A percentile compares a stretch with the other conserved stretches of the same genome.
phyloP scores from a whole-genome alignment of 805 yeast species.

The Starmera pachycereana region DNA sequence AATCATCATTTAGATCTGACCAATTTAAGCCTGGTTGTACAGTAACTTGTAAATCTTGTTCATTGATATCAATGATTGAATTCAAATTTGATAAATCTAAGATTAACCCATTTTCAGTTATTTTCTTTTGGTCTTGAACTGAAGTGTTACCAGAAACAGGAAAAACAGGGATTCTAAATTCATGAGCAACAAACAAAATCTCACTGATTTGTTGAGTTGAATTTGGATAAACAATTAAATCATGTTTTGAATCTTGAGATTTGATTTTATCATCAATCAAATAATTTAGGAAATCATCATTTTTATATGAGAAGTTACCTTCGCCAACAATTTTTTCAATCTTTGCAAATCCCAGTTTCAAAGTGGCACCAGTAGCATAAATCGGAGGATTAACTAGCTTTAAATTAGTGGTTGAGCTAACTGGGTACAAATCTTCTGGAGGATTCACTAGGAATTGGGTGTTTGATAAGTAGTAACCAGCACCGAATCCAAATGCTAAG shows the following conservation, averaged over 20 bases:
- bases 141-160: conserved; percentile 71
- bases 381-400: conserved; percentile 1
- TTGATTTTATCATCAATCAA: conserved; percentile 1
- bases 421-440: conserved; percentile 2
- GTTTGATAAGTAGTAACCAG: conserved; percentile 5
- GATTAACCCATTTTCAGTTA: conserved; percentile 32
- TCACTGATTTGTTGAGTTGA: conserved; percentile 54
- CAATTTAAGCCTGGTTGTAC: conserved; percentile 70
- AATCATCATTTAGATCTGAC: conserved; percentile 46
- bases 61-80: conserved; percentile 39
- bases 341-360: conserved; percentile 4
- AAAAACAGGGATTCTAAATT: conserved; percentile 52
- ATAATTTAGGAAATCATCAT: conserved; percentile 7
- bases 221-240: conserved; percentile 44
- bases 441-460: conserved; percentile 1
- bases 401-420: conserved; percentile 2
- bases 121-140: conserved; percentile 59
- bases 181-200: conserved; percentile 45
- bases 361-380: conserved; percentile 6
- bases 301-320: conserved; percentile 5
- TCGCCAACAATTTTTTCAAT: conserved; percentile 6
- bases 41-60: conserved; percentile 51
- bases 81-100: conserved; percentile 39
- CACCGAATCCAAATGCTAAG: conserved; percentile 3
- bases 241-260: conserved; percentile 36